Evolutionary conservation across 2,329 filamentous ascomycete genomes (phyloP).

Genomic region (Penicillium sp.): DNA sequence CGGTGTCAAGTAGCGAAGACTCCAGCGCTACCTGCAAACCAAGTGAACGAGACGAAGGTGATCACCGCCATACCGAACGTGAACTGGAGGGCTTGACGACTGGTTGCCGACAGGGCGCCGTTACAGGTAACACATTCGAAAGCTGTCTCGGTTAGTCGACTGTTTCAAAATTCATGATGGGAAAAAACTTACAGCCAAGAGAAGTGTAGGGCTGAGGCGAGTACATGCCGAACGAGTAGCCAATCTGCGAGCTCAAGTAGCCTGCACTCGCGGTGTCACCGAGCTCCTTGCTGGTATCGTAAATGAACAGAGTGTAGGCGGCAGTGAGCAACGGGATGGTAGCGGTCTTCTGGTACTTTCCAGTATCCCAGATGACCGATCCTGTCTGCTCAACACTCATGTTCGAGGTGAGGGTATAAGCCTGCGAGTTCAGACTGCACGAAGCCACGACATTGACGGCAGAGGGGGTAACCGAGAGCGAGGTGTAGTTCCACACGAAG

Average conservation of each 20-base stretch:
- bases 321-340: constrained; percentile 58
- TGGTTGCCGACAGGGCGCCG: constrained; percentile 53
- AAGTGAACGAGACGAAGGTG: constrained; percentile 60
- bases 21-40: constrained; percentile 50
- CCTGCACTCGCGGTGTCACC: constrained; percentile 57
- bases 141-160: constrained; percentile 39
- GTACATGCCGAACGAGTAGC: constrained; percentile 66
- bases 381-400: constrained; percentile 56
- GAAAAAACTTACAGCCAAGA: constrained; percentile 47
- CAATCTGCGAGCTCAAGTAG: constrained; percentile 54
- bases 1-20: constrained; percentile 29
- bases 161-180: neutral
- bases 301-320: constrained; percentile 65
- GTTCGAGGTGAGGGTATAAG: constrained; percentile 65
- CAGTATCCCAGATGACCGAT: constrained; percentile 63
- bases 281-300: constrained; percentile 58
- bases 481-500: constrained; percentile 71
- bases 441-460: constrained; percentile 64
- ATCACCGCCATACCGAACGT: constrained; percentile 58
- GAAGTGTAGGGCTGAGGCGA: constrained; percentile 54
- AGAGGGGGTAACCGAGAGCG: constrained; percentile 59
- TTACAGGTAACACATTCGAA: constrained; percentile 61
- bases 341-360: constrained; percentile 51
- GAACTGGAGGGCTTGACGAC: constrained; percentile 59
- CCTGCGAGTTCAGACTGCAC: constrained; percentile 59